phyloP scores from a whole-genome alignment of 768 basidiomycete species.

The Boletus rufocinnamomeus region DNA sequence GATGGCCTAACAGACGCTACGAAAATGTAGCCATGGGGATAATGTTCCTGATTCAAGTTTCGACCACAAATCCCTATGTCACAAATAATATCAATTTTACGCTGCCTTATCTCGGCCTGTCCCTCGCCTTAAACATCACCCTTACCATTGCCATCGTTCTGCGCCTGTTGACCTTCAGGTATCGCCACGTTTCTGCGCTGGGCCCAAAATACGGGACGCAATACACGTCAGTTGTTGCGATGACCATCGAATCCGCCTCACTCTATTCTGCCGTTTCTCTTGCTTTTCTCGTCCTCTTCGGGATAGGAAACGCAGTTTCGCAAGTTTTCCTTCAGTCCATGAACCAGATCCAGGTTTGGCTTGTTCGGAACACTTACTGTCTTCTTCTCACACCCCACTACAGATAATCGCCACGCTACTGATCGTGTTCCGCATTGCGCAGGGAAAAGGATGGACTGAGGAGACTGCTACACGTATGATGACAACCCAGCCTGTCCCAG shows the following conservation, averaged over 20 bases:
- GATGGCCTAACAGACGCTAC: background rate
- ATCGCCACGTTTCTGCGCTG: conserved; percentile 10
- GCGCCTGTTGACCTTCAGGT: conserved; percentile 16
- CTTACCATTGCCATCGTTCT: no score
- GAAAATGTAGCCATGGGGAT: conserved; percentile 10
- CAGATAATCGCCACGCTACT: conserved; percentile 6
- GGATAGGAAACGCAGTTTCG: conserved; percentile 20
- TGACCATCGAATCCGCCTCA: conserved; percentile 39
- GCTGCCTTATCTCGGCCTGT: conserved; percentile 29
- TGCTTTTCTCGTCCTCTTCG: conserved; percentile 34
- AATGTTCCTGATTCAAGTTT: conserved; percentile 13
- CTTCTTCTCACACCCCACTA: background rate
- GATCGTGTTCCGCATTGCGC: conserved; percentile 10
- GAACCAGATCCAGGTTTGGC: conserved; percentile 30
- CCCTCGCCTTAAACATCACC: no score
- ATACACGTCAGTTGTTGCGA: conserved; percentile 36
- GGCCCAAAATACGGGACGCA: conserved; percentile 25
- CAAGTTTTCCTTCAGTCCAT: conserved; percentile 34
- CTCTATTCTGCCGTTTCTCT: conserved; percentile 31
- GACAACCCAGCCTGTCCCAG: background rate
- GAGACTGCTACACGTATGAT: conserved; percentile 5
- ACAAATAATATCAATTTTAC: conserved; percentile 15
- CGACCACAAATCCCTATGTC: conserved; percentile 17
- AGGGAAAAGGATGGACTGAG: conserved; percentile 11
- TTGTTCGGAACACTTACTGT: no score